phyloP scores from a whole-genome alignment of 768 basidiomycete species.

The Paxillus involutus region DNA sequence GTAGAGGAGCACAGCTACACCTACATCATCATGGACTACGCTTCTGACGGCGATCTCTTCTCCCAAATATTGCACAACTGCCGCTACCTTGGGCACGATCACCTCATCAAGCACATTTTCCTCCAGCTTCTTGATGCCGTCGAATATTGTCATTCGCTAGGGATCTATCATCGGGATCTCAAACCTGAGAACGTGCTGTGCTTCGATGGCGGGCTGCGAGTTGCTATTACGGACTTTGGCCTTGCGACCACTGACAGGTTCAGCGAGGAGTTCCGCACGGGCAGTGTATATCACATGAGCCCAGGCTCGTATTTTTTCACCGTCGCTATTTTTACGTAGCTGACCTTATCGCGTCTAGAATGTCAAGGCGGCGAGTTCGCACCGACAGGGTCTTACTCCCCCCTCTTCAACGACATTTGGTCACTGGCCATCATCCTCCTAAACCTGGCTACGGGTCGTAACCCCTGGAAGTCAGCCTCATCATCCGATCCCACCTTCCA shows the following conservation, averaged over 20 bases:
- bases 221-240: constrained; percentile 94
- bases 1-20: constrained; percentile 80
- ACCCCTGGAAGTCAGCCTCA: constrained; percentile 93
- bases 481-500: constrained; percentile 84
- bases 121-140: constrained; percentile 92
- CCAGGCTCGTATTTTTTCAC: constrained; percentile 57
- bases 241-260: constrained; percentile 85
- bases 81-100: constrained; percentile 81
- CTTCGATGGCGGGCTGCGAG: constrained; percentile 69
- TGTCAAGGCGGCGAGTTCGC: constrained; percentile 77
- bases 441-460: constrained; percentile 92
- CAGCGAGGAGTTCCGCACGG: constrained; percentile 89
- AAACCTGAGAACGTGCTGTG: constrained; percentile 97
- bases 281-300: constrained; percentile 99
- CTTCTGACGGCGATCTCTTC: constrained; percentile 88
- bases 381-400: constrained; percentile 71
- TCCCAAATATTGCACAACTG: constrained; percentile 77
- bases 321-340: constrained; percentile 10
- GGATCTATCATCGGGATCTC: constrained; percentile 95
- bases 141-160: constrained; percentile 86
- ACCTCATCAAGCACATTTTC: constrained; percentile 86
- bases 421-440: constrained; percentile 94
- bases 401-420: constrained; percentile 93
- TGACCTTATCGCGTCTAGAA: constrained; percentile 50
- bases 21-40: constrained; percentile 94